Conservation (phyloP, 2,329 filamentous ascomycete genomes). For the Metarhizium humberi region DNA sequence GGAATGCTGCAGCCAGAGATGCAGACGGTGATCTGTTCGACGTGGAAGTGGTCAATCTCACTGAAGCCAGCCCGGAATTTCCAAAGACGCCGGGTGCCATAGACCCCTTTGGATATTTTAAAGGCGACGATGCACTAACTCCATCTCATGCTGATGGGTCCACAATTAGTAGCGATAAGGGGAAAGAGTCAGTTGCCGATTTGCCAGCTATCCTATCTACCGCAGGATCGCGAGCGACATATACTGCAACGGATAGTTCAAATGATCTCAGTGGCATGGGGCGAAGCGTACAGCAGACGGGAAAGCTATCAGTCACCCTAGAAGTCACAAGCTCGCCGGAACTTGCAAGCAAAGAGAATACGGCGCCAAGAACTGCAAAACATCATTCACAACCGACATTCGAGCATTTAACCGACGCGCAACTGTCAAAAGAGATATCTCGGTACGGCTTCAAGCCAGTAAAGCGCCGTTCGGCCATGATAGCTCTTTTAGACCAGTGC, state of each 20-base stretch:
- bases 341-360: background rate
- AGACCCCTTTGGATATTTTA: conserved; percentile 31
- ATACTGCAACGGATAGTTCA: background rate
- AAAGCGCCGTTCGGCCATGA: conserved; percentile 59
- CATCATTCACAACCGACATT: conserved; percentile 41
- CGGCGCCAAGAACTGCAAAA: background rate
- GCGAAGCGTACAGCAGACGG: background rate
- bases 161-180: background rate
- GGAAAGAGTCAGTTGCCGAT: conserved; percentile 13
- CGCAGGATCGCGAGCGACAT: background rate
- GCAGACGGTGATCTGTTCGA: conserved; percentile 54
- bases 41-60: conserved; percentile 51
- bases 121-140: conserved; percentile 6
- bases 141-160: background rate
- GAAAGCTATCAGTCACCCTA: background rate
- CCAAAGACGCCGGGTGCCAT: conserved; percentile 13
- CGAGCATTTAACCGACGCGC: conserved; percentile 49
- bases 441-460: conserved; percentile 65
- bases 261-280: conserved; percentile 7
- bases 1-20: conserved; percentile 63
- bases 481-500: conserved; percentile 59
- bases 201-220: conserved; percentile 15
- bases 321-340: background rate
- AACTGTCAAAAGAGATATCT: conserved; percentile 52
- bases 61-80: conserved; percentile 28